phyloP scores from a whole-genome alignment of 176 grass and related monocot species.

The Oryza glaberrima region DNA sequence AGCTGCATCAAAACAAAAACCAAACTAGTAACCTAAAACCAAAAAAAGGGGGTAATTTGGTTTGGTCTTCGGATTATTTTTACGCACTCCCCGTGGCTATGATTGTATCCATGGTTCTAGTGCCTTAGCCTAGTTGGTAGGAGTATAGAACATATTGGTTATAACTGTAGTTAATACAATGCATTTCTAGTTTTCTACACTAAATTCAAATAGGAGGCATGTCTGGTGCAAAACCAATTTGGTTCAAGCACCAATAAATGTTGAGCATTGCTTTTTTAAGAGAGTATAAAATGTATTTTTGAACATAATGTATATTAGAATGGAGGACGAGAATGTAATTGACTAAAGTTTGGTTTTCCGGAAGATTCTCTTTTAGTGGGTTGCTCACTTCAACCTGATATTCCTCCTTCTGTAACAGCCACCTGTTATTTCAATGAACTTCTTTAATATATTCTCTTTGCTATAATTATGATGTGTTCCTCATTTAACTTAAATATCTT shows the following conservation, averaged over 20 bases:
- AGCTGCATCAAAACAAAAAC: neutral
- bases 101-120: conserved; percentile 12
- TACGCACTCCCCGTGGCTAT: neutral
- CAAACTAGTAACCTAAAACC: neutral
- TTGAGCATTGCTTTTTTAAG: conserved; percentile 3
- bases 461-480: conserved; percentile 1
- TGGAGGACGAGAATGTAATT: neutral
- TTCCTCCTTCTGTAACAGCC: neutral
- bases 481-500: conserved; percentile 2
- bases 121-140: conserved; percentile 11
- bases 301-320: neutral
- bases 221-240: conserved; percentile 19
- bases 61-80: too few relatives aligned
- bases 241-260: neutral
- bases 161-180: neutral
- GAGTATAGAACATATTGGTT: neutral
- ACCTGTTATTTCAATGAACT: neutral
- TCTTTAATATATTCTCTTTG: neutral
- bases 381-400: neutral
- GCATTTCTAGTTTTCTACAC: neutral
- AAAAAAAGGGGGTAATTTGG: too few relatives aligned
- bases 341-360: neutral
- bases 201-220: conserved; percentile 9
- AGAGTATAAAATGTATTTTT: neutral
- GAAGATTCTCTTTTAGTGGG: neutral